These are phyloP conservation scores for Pythium brachiatum DNA, from an alignment of 352 stramenopile genomes.

Conservation along the genomic window DNA sequence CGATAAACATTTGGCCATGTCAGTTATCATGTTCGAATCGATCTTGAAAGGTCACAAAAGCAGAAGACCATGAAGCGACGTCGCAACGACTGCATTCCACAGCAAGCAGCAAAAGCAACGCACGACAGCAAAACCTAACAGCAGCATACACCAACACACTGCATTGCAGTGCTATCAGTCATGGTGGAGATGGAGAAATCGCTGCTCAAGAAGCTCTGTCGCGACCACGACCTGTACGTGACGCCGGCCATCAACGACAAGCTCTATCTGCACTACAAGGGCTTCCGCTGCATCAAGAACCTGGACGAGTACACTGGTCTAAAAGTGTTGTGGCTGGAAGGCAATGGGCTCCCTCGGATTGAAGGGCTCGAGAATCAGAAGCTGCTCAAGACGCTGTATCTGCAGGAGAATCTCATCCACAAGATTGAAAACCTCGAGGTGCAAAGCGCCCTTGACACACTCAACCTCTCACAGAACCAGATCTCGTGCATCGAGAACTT, in stretches of 20 bases:
- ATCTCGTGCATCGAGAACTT: conserved; percentile 78
- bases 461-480: conserved; percentile 84
- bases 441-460: conserved; percentile 57
- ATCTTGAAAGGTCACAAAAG: conserved; percentile 23
- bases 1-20: neutral
- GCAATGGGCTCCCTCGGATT: conserved; percentile 90
- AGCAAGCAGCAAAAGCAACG: neutral
- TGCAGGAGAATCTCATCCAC: conserved; percentile 95
- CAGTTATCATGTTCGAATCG: conserved; percentile 9
- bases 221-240: conserved; percentile 89
- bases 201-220: conserved; percentile 87
- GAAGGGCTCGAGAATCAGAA: conserved; percentile 87
- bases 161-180: neutral
- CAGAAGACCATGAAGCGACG: neutral
- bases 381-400: conserved; percentile 88
- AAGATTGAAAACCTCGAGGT: conserved; percentile 85
- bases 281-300: conserved; percentile 92
- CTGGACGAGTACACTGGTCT: conserved; percentile 94
- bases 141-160: too few relatives aligned
- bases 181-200: conserved; percentile 90
- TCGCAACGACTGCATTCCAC: neutral
- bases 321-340: conserved; percentile 94
- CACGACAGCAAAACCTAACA: neutral
- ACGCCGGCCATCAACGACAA: conserved; percentile 94
- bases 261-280: conserved; percentile 96